A percentile compares a stretch with the other conserved stretches of the same genome.
phyloP scores from a whole-genome alignment of 2,329 filamentous ascomycete genomes.

The Epichloe uncinata region DNA sequence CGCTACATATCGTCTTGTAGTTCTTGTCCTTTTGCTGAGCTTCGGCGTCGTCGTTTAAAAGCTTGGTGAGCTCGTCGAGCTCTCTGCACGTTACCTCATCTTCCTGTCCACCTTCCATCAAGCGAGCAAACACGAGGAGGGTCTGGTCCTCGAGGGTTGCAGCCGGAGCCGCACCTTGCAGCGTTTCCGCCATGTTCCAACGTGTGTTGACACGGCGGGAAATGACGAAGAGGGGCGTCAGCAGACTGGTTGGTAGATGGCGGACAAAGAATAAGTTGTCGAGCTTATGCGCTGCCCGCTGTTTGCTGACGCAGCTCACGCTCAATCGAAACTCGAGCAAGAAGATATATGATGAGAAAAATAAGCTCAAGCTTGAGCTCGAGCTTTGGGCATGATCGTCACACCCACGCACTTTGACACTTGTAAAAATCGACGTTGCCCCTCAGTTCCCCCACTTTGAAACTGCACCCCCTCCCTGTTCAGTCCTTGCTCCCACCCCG shows the following conservation, averaged over 20 bases:
- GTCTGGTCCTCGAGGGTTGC: conserved; percentile 46
- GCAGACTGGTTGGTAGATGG: background rate
- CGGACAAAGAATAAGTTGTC: too few relatives aligned
- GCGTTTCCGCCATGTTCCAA: conserved; percentile 21
- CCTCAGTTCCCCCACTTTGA: conserved; percentile 1
- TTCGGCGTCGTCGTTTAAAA: conserved; percentile 42
- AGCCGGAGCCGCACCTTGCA: conserved; percentile 17
- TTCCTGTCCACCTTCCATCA: conserved; percentile 85
- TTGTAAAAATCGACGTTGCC: background rate
- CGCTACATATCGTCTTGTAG: conserved; percentile 37
- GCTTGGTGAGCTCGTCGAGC: conserved; percentile 44
- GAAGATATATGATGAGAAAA: background rate
- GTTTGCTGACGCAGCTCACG: background rate
- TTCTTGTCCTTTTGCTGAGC: conserved; percentile 28
- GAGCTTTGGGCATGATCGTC: background rate
- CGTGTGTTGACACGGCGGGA: background rate
- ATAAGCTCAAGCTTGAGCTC: background rate
- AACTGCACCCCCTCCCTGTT: background rate
- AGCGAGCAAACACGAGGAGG: conserved; percentile 66
- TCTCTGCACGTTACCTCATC: conserved; percentile 55
- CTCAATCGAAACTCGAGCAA: too few relatives aligned
- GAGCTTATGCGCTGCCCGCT: background rate
- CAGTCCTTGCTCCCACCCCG: too few relatives aligned
- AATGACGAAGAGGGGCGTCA: conserved; percentile 1
- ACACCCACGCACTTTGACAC: background rate